A percentile compares a stretch with the other conserved stretches of the same genome.
These are phyloP conservation scores for Entomortierella chlamydospora DNA, from an alignment of 192 early-diverging fungal species.

Conservation along the genomic window DNA sequence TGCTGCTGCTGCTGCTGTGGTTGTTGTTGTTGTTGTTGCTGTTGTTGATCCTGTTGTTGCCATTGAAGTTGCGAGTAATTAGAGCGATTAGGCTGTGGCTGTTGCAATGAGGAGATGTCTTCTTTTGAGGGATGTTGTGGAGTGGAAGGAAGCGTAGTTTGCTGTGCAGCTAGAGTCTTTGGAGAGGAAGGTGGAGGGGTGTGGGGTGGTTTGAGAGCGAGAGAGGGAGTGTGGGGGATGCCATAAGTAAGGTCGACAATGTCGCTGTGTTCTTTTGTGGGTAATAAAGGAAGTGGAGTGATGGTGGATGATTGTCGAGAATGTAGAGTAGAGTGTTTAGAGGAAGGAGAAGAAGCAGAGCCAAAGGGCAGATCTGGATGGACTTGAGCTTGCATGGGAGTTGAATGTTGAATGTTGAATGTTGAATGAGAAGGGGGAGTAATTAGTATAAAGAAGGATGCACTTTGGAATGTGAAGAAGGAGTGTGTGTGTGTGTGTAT, in stretches of 20 bases:
- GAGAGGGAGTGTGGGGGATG: background rate
- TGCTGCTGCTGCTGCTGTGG: background rate
- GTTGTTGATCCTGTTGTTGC: background rate
- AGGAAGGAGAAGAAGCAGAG: background rate
- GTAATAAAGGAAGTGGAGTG: background rate
- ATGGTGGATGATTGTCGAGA: background rate
- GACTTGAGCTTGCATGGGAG: background rate
- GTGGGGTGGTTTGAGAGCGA: background rate
- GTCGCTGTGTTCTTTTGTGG: background rate
- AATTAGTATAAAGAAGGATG: background rate
- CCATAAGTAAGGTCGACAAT: background rate
- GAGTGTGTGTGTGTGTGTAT: too few relatives aligned
- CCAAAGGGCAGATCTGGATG: background rate
- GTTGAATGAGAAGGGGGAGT: background rate
- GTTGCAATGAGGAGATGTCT: background rate
- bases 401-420: background rate
- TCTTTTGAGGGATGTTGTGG: background rate
- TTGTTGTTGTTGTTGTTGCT: background rate
- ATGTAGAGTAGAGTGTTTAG: background rate
- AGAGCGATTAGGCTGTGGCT: conserved; percentile 2
- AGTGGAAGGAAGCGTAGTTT: conserved; percentile 2
- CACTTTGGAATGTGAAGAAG: too few relatives aligned
- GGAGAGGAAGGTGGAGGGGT: background rate
- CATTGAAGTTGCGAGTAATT: background rate
- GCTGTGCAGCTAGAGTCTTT: background rate